Conservation (phyloP, 2,329 filamentous ascomycete genomes). For the Neopestalotiopsis clavispora region DNA sequence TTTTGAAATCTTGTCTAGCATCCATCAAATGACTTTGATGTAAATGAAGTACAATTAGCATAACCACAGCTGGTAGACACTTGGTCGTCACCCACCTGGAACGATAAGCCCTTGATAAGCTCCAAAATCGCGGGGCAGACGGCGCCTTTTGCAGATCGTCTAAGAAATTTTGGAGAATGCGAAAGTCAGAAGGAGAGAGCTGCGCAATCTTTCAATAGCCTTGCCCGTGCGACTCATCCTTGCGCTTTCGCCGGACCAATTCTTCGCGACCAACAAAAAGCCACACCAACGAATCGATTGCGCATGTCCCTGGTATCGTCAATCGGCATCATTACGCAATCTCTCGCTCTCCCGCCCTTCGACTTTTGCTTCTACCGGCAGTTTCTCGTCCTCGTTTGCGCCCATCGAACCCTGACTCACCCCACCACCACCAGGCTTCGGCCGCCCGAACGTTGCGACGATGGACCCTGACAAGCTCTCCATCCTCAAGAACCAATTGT, state of each 20-base stretch:
- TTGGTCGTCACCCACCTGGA: conserved; percentile 12
- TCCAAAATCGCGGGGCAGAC: conserved; percentile 14
- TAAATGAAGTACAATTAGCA: not conserved
- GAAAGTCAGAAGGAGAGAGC: not conserved
- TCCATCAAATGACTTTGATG: no score
- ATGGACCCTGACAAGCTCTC: conserved; percentile 34
- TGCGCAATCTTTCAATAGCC: conserved; percentile 3
- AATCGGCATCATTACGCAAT: conserved; percentile 26
- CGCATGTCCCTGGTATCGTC: conserved; percentile 23
- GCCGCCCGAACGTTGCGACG: conserved; percentile 20
- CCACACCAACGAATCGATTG: not conserved
- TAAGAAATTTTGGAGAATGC: conserved; percentile 3
- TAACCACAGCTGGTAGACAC: not conserved
- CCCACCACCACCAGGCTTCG: conserved; percentile 12
- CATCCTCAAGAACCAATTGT: conserved; percentile 60
- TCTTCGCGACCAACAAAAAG: not conserved
- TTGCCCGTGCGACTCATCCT: conserved; percentile 11
- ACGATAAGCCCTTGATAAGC: conserved; percentile 12
- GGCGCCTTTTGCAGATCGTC: not conserved
- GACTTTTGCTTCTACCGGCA: conserved; percentile 25
- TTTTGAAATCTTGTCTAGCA: no score
- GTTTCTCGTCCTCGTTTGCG: conserved; percentile 19
- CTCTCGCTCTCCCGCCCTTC: conserved; percentile 27
- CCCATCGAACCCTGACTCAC: conserved; percentile 16
- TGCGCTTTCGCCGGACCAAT: not conserved